Base-by-base conservation (phyloP, 371 early-diverging fungal genomes). In the Apophysomyces ossiformis region DNA sequence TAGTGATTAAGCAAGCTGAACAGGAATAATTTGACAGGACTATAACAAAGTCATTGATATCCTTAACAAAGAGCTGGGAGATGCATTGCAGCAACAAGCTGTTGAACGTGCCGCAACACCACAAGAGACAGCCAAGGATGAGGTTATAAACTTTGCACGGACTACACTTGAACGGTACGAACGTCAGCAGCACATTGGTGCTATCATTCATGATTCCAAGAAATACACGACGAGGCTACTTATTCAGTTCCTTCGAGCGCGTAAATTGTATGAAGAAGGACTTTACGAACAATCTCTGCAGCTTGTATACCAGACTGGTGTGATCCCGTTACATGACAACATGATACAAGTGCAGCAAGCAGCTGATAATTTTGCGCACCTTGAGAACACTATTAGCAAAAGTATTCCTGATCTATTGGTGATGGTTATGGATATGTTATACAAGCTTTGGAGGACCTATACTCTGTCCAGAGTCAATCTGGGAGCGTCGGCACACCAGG, bases 321-420 rank as follows among this genome's bases (percentile, higher is more conserved):
- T 95, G 35, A 73, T 95, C 43, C 96, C 96, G 1, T 62, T 87
- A 32, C 76, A 73, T 15, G 76, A 75, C 32, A 88, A 90, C 47
- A 82, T 87, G 65, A 58, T 79, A 0, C 67, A 67, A 15, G 81
- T 91, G 43, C 82, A 86, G 36, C 82, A 80, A 46, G 83, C 86
- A 35, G 92, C 88, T 0, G 87, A 92, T 16, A 81, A 80, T 5
- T 89, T 94, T 64, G 72, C 81, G 38, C 65, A 61, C 1, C 69
- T 93, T 60, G 91, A 92, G 59, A 93, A 91, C 38, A 71, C 78
- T 12, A 87, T 96, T 16, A 84, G 87, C 26, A 86, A 89, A 46
- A 90, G 89, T 73, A 77, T 95, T 65, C 92, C 97, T 15, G 87
- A 92, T 37, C 69, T 95, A 11, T 72, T 96, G 35, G 67, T 93